These are phyloP conservation scores for Vinca minor DNA, from an alignment of 257 asterid genomes.

Conservation along the genomic window DNA sequence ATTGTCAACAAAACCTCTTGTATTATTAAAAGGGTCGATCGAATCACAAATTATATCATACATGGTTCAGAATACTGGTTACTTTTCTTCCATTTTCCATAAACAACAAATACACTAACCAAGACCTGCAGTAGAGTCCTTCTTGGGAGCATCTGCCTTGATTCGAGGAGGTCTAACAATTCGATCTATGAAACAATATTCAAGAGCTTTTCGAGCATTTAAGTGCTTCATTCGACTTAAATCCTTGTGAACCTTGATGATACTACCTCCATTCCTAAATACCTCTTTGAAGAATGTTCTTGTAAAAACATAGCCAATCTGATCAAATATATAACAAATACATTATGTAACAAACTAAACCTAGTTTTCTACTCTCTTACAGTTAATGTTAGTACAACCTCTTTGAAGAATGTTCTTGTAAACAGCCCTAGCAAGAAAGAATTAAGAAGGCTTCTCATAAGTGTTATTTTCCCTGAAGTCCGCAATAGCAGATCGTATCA, in stretches of 20 bases:
- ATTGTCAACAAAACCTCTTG: no score
- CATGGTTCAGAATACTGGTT: no score
- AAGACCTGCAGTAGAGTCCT: slow-evolving; percentile 47
- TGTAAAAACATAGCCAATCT: no score
- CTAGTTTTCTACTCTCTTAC: no score
- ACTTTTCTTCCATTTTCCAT: background rate
- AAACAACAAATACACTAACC: slow-evolving; percentile 33
- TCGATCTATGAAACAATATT: slow-evolving; percentile 78
- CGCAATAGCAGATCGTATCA: slow-evolving; percentile 60
- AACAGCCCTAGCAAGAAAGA: background rate
- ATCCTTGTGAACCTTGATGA: slow-evolving; percentile 61
- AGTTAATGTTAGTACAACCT: no score
- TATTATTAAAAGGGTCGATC: no score
- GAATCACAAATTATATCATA: no score
- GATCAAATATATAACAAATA: no score
- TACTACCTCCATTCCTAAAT: background rate
- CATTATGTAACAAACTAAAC: no score
- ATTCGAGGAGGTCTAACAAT: slow-evolving; percentile 63
- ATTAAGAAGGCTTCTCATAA: slow-evolving; percentile 62
- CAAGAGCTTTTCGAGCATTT: slow-evolving; percentile 74
- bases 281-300: no score
- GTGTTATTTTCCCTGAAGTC: slow-evolving; percentile 74
- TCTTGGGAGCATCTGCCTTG: slow-evolving; percentile 38
- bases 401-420: no score
- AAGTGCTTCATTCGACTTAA: slow-evolving; percentile 57